Evolutionary conservation across 2,329 filamentous ascomycete species (phyloP), one percentile per base, ranked within the genome.

Genomic region (Akanthomyces dipterigenus): DNA sequence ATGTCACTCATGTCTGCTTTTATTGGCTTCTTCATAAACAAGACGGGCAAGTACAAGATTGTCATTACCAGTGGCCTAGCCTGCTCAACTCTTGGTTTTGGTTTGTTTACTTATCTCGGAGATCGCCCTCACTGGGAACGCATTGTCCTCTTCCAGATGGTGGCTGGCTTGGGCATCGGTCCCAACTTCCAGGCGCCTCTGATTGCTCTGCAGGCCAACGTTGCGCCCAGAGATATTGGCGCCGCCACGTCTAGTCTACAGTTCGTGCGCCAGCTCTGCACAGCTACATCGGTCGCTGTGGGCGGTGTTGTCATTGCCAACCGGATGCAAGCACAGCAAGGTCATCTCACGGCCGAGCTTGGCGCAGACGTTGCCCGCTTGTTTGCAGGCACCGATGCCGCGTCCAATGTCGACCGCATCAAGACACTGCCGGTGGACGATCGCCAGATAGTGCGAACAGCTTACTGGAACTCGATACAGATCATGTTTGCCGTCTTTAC

Each of bases 221-320:
- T 88, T 31, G 77, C 82, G 26, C 80, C 79, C 46, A 78, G 80
- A 31, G 87, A 90, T 66, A 87, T 88, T 51, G 88, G 85, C n/a
- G 82, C 85, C 1, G 87, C 84, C 0, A 90, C 87, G 0, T 82
- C 86, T 0, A 87, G 85, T 1, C 87, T 89, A 65, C 79, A 82
- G 9, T 89, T 90, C 69, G 78, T 87, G 8, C 84, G 89, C 22
- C 88, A 89, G 66, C 76, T 92, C 3, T 86, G 85, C 11, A 89
- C 86, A 0, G 82, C 86, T 2, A 82, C 87, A 22, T 86, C 85
- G 0, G 82, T 91, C 57, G 88, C 91, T 1, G 78, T 92, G 43
- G 90, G 90, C 26, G 86, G 88, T n/a, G 88, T 91, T 50, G 82
- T 93, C 42, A 92, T 93, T 75, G 87, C 91, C 73, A 92, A 93